A percentile compares a stretch with the other conserved stretches of the same genome.
Evolutionary conservation across 352 stramenopile genomes (phyloP).

Genomic region (Thraustochytrium sp.): DNA sequence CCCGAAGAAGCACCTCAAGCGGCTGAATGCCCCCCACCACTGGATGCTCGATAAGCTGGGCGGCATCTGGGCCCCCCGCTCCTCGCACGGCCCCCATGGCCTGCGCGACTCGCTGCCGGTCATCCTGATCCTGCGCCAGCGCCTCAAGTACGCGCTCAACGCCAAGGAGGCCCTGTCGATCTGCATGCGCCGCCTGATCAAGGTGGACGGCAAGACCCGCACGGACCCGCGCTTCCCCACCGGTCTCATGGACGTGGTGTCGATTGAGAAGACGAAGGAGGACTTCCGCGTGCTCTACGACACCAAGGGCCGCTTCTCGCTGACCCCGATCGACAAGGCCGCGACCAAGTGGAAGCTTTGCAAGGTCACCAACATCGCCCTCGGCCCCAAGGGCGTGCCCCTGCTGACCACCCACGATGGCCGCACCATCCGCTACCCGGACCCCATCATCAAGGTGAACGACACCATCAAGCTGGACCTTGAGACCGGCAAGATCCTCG

Average conservation of each 20-base stretch:
- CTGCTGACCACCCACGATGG: conserved; percentile 97
- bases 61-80: conserved; percentile 82
- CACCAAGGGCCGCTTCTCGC: conserved; percentile 96
- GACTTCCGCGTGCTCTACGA: conserved; percentile 96
- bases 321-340: conserved; percentile 90
- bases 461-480: conserved; percentile 98
- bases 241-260: conserved; percentile 99
- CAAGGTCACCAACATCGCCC: conserved; percentile 73
- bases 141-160: conserved; percentile 98
- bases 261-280: conserved; percentile 92
- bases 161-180: conserved; percentile 97
- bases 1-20: conserved; percentile 87
- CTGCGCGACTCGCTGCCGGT: conserved; percentile 95
- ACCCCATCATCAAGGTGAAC: conserved; percentile 96
- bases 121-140: conserved; percentile 95
- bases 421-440: conserved; percentile 96
- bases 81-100: conserved; percentile 95
- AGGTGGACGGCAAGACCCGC: conserved; percentile 90
- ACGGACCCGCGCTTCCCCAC: conserved; percentile 96
- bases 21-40: conserved; percentile 79
- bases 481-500: conserved; percentile 91
- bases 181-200: conserved; percentile 98
- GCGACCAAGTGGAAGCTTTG: conserved; percentile 98
- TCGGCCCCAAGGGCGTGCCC: conserved; percentile 90
- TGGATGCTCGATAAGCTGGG: conserved; percentile 85